Percentiles rank a stretch among this genome's conserved stretches.
Evolutionary conservation across 768 basidiomycete species (phyloP).

Genomic region (Lepiota venenata): DNA sequence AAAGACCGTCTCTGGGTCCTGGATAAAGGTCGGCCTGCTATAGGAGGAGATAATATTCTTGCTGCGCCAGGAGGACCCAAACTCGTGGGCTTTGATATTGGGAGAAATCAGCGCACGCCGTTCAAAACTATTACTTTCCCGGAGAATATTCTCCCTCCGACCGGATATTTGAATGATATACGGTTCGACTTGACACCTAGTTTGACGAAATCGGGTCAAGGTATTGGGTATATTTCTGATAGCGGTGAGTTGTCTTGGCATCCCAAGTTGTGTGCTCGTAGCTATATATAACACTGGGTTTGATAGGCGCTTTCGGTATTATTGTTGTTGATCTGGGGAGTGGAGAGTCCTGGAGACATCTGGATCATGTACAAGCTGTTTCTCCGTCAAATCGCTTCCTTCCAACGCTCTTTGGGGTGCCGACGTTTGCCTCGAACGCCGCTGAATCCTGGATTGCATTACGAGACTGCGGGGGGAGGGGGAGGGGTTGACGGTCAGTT

Average conservation of each 20-base stretch:
- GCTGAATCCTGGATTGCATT: constrained; percentile 9
- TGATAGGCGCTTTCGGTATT: constrained; percentile 14
- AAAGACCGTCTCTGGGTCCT: constrained; percentile 15
- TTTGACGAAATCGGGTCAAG: constrained; percentile 14
- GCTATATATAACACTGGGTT: not conserved
- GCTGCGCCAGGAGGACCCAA: constrained; percentile 15
- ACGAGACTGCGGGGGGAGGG: constrained; percentile 12
- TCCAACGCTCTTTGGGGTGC: constrained; percentile 14
- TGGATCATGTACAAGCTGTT: constrained; percentile 8
- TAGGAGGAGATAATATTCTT: constrained; percentile 11
- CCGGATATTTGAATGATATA: constrained; percentile 16
- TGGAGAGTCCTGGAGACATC: constrained; percentile 16
- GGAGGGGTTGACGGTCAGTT: constrained; percentile 12
- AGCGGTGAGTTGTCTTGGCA: constrained; percentile 8
- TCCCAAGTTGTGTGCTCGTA: not conserved
- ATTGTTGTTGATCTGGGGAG: constrained; percentile 17
- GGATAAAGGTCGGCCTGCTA: constrained; percentile 13
- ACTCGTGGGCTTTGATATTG: constrained; percentile 15
- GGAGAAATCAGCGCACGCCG: constrained; percentile 9
- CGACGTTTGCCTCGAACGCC: constrained; percentile 12
- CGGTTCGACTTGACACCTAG: constrained; percentile 15
- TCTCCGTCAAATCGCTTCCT: constrained; percentile 11
- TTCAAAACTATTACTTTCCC: constrained; percentile 17
- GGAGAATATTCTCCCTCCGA: constrained; percentile 13
- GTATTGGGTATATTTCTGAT: constrained; percentile 16